Conservation (phyloP, 495 filamentous ascomycete genomes). For the Mytilinidion resinicola region DNA sequence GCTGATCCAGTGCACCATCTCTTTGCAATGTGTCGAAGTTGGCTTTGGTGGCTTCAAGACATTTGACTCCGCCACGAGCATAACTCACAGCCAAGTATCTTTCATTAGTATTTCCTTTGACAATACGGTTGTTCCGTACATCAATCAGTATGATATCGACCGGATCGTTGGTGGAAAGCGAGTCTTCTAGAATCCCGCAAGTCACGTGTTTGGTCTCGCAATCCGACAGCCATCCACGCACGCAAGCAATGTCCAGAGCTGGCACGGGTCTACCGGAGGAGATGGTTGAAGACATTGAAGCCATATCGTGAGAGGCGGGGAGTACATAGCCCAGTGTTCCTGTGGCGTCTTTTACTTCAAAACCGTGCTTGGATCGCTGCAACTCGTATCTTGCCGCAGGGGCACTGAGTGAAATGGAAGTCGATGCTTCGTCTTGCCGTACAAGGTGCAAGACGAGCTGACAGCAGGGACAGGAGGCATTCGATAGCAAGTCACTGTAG, state of each 20-base stretch:
- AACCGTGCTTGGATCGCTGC: neutral
- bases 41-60: neutral
- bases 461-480: neutral
- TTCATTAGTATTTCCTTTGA: neutral
- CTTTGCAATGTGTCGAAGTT: neutral
- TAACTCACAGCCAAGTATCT: slow-evolving; percentile 7
- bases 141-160: slow-evolving; percentile 6
- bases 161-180: neutral
- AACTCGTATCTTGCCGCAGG: neutral
- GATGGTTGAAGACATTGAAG: neutral
- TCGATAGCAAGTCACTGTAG: neutral
- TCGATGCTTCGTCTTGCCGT: neutral
- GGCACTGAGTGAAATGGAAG: neutral
- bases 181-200: neutral
- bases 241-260: neutral
- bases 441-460: slow-evolving; percentile 1
- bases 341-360: neutral
- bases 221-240: neutral
- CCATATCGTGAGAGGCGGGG: neutral
- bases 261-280: neutral
- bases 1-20: neutral
- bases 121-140: slow-evolving; percentile 8
- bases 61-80: neutral
- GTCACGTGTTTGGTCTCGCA: slow-evolving; percentile 3
- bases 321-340: neutral